These are phyloP conservation scores for Globisporangium cederbergense DNA, from an alignment of 352 stramenopile genomes.

Conservation along the genomic window DNA sequence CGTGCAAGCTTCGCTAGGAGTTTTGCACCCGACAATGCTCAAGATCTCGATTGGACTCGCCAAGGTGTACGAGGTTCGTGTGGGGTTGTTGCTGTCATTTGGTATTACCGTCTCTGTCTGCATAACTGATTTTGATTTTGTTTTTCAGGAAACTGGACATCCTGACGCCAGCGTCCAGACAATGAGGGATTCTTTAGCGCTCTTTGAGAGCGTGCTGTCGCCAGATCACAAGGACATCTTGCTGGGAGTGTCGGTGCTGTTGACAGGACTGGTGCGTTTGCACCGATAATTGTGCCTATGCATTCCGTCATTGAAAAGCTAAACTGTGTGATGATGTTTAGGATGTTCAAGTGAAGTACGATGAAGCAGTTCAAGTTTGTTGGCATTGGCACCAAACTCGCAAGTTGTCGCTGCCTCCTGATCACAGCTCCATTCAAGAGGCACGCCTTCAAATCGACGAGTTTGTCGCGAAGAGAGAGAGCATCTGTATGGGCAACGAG, in stretches of 20 bases:
- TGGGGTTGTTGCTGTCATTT: not conserved
- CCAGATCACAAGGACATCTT: conserved; percentile 49
- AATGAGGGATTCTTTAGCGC: conserved; percentile 27
- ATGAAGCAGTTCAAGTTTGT: conserved; percentile 26
- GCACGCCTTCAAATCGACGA: conserved; percentile 25
- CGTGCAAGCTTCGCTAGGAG: conserved; percentile 33
- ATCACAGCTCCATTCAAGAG: conserved; percentile 21
- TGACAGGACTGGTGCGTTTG: conserved; percentile 40
- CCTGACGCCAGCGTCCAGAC: conserved; percentile 18
- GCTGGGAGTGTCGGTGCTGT: conserved; percentile 29
- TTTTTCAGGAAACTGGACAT: conserved; percentile 27
- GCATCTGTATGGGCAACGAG: conserved; percentile 27
- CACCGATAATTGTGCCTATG: not conserved
- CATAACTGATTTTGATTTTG: not conserved
- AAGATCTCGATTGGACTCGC: conserved; percentile 48
- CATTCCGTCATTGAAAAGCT: not conserved
- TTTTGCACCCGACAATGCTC: conserved; percentile 50
- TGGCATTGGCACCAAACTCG: conserved; percentile 21
- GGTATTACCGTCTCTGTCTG: not conserved
- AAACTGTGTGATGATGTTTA: conserved; percentile 1
- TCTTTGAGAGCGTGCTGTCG: conserved; percentile 34
- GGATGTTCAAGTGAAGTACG: conserved; percentile 22
- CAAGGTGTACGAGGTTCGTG: conserved; percentile 27
- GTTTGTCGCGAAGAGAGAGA: conserved; percentile 38
- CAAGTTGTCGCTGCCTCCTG: not conserved